Conservation (phyloP, 257 asterid species). For the Scutellaria barbata region DNA sequence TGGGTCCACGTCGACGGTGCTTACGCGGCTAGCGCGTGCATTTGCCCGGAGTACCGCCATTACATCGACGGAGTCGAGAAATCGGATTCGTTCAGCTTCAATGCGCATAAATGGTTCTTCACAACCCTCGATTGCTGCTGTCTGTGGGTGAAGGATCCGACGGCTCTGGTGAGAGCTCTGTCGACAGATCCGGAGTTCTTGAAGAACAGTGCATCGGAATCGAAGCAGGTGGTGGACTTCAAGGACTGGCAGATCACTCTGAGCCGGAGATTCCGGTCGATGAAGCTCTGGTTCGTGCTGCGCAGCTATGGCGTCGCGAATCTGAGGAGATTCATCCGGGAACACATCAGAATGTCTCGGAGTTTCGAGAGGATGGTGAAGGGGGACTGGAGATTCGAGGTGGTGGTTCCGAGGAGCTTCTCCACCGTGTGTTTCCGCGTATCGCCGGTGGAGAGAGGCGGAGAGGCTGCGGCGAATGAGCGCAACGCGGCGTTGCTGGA, state of each 20-base stretch:
- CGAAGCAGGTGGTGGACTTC: conserved; percentile 64
- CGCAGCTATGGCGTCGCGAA: conserved; percentile 64
- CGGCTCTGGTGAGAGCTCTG: conserved; percentile 50
- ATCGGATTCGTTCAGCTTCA: conserved; percentile 68
- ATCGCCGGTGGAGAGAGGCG: conserved; percentile 34
- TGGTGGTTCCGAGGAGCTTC: conserved; percentile 64
- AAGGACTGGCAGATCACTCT: conserved; percentile 77
- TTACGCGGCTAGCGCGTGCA: conserved; percentile 67
- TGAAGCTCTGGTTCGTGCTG: conserved; percentile 69
- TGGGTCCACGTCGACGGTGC: conserved; percentile 84
- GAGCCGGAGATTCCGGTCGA: conserved; percentile 65
- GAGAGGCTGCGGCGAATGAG: conserved; percentile 47
- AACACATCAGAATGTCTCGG: conserved; percentile 58
- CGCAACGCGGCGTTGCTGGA: conserved; percentile 53
- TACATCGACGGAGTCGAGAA: conserved; percentile 62
- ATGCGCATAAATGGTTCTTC: conserved; percentile 74
- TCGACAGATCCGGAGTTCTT: conserved; percentile 63
- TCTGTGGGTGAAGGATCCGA: conserved; percentile 74
- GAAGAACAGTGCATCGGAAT: conserved; percentile 60
- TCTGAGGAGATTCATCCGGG: conserved; percentile 51
- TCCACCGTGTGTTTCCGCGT: conserved; percentile 61
- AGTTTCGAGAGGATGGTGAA: conserved; percentile 57
- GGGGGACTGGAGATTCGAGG: conserved; percentile 58
- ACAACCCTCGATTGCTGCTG: conserved; percentile 68
- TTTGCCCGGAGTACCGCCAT: conserved; percentile 67